Conservation (phyloP, 2,329 filamentous ascomycete species). For the Basipetospora chlamydospora region DNA sequence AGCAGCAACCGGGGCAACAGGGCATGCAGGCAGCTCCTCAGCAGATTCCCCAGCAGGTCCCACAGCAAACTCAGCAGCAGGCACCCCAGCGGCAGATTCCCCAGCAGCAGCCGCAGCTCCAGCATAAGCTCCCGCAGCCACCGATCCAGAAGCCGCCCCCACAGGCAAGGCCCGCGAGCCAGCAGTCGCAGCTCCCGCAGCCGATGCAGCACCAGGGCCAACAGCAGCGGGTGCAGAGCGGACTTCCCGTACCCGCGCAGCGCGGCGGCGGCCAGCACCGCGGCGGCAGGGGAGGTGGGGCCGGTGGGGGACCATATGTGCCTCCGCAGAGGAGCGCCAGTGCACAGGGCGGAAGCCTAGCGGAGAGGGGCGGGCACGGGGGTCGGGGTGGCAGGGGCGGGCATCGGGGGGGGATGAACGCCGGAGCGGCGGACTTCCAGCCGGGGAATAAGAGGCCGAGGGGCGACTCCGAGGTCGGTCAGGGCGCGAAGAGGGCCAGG, state of each 20-base stretch:
- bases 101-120: conserved; percentile 7
- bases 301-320: no score
- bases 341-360: no score
- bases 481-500: conserved; percentile 26
- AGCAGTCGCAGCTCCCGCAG: conserved; percentile 1
- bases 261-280: conserved; percentile 17
- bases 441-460: conserved; percentile 42
- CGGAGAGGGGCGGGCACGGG: no score
- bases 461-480: conserved; percentile 32
- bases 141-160: conserved; percentile 1
- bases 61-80: conserved; percentile 7
- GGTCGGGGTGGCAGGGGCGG: conserved; percentile 24
- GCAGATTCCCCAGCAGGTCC: conserved; percentile 8
- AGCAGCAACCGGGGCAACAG: conserved; percentile 9
- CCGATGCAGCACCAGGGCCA: background rate
- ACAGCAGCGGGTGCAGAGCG: conserved; percentile 6
- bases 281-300: no score
- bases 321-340: no score
- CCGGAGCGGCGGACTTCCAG: conserved; percentile 39
- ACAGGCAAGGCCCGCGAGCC: no score
- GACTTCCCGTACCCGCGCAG: conserved; percentile 24
- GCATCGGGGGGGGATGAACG: conserved; percentile 26
- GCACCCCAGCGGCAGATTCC: conserved; percentile 10
- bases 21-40: no score
- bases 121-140: background rate